Conservation (phyloP, 2,329 filamentous ascomycete species). For the Aspergillus sp. region DNA sequence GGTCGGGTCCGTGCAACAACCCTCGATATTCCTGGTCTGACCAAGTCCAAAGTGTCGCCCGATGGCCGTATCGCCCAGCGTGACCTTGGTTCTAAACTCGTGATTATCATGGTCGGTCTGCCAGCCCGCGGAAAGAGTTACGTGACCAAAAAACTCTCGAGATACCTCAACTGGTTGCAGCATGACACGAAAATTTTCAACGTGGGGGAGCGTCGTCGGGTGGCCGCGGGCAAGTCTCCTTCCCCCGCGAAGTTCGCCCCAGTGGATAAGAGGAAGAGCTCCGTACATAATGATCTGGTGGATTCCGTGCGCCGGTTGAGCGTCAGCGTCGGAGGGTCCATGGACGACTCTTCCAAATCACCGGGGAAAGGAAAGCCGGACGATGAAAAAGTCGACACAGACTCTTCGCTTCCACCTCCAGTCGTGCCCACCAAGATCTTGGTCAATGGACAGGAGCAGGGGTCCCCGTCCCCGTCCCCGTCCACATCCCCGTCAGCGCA, state of each 20-base stretch:
- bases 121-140: slow-evolving; percentile 96
- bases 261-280: slow-evolving; percentile 15
- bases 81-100: slow-evolving; percentile 91
- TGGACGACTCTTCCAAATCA: slow-evolving; percentile 1
- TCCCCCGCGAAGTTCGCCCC: slow-evolving; percentile 15
- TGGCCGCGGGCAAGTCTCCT: slow-evolving; percentile 54
- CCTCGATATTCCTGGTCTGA: slow-evolving; percentile 93
- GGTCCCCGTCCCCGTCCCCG: slow-evolving; percentile 4
- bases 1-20: slow-evolving; percentile 81
- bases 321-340: slow-evolving; percentile 25
- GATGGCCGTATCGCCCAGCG: slow-evolving; percentile 89
- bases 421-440: slow-evolving; percentile 47
- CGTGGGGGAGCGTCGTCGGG: slow-evolving; percentile 80
- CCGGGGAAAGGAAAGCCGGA: background rate
- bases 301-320: slow-evolving; percentile 39
- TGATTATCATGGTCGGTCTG: slow-evolving; percentile 96
- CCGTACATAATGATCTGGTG: slow-evolving; percentile 34
- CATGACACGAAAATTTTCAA: slow-evolving; percentile 97
- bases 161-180: slow-evolving; percentile 95
- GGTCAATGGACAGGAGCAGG: slow-evolving; percentile 48
- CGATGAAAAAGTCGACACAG: slow-evolving; percentile 13
- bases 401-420: slow-evolving; percentile 31
- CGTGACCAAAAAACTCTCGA: slow-evolving; percentile 94
- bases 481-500: background rate
- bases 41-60: slow-evolving; percentile 87